Conservation (phyloP, 805 yeast species). For the Grigorovia transvaalensis region DNA sequence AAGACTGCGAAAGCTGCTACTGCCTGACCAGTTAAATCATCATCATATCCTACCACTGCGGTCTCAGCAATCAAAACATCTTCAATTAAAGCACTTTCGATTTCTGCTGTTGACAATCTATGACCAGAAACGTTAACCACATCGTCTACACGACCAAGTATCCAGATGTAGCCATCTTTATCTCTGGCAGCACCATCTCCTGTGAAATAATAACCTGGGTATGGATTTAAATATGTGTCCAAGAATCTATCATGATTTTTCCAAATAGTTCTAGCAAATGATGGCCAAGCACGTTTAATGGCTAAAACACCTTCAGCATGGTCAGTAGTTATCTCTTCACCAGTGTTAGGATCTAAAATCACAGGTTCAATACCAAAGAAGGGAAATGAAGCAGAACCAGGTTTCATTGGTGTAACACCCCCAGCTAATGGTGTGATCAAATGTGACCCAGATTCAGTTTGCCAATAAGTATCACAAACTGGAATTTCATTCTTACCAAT, state of each 20-base stretch:
- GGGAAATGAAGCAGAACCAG: constrained; percentile 79
- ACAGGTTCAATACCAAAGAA: constrained; percentile 72
- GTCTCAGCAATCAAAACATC: constrained; percentile 62
- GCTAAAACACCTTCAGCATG: constrained; percentile 78
- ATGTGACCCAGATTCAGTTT: constrained; percentile 79
- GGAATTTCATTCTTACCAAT: constrained; percentile 63
- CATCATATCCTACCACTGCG: constrained; percentile 77
- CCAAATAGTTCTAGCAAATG: constrained; percentile 77
- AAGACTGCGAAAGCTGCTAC: constrained; percentile 74
- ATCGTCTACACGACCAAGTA: constrained; percentile 78
- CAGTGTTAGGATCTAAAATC: constrained; percentile 64
- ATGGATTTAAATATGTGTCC: constrained; percentile 77
- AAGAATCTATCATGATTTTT: constrained; percentile 60
- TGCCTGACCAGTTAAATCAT: constrained; percentile 80
- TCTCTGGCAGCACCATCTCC: constrained; percentile 90
- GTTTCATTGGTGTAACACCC: constrained; percentile 68
- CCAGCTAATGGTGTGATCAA: constrained; percentile 69
- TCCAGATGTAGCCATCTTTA: constrained; percentile 77
- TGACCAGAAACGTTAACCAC: constrained; percentile 84
- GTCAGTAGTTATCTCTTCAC: constrained; percentile 55
- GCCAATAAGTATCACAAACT: constrained; percentile 81
- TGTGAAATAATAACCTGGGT: constrained; percentile 73
- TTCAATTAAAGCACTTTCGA: constrained; percentile 73
- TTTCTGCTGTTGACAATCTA: constrained; percentile 80
- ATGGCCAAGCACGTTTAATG: constrained; percentile 68